Base-by-base conservation (phyloP, 108 stramenopile genomes). In the Tribonema minus region DNA sequence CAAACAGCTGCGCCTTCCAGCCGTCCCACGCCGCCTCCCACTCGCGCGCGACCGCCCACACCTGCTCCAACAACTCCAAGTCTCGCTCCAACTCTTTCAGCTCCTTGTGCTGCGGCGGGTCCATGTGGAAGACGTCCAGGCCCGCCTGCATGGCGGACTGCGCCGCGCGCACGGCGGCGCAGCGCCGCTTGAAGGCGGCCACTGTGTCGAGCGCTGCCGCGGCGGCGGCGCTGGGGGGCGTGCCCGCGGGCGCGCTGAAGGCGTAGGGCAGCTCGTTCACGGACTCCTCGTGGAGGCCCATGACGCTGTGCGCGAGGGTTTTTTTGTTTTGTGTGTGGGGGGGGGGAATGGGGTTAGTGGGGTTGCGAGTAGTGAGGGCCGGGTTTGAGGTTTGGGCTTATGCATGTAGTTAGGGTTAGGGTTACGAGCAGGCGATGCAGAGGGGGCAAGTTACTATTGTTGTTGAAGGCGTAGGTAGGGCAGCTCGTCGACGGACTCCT, bases 51-150 rank as follows among this genome's bases (percentile, higher is more conserved):
- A 90, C 60, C 3, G 58, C 82, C 89, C 89, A 90, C 66, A 76
- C 75, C 66, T 86, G 80, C 6, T 58, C 34, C 37, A 88, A 60
- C n/a, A 87, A 58, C 3, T 76, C 82, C 25, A 89, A 58, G 38
- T 89, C 87, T 7, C 64, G 41, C 85, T 87, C 87, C 23, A 81
- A 41, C 15, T 85, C 87, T 23, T 40, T 67, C 20, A 89, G 83
- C 54, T 90, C 89, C 74, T 87, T 86, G 70, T 86, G 86, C 28
- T 88, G 86, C 9, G 86, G 70, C n/a, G 75, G 61, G 27, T 86
- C 64, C 27, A 89, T 88, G 23, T 70, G 84, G 59, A 90, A 90
- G 25, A 90, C 84, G 38, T 86, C 84, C 1, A 90, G 76, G 7
- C 89, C 89, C 2, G 88, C 74, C 35, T 82, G 74, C 65, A 90